These are phyloP conservation scores for Cryptococcus sp. DNA, from an alignment of 1,284 basidiomycete genomes.

Conservation along the genomic window DNA sequence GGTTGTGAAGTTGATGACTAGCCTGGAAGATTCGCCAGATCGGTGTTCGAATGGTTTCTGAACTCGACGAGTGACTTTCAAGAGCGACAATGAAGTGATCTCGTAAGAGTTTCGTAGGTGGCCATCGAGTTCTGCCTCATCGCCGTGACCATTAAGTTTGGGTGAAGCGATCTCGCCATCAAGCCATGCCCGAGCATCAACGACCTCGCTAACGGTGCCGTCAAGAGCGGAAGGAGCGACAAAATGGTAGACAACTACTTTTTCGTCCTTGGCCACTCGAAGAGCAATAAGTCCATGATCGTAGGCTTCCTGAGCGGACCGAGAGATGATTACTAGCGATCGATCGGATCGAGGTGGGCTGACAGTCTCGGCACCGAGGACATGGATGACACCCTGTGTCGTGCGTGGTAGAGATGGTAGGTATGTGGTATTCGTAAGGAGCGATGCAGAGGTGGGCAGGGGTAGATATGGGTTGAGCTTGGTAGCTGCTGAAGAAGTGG, in stretches of 20 bases:
- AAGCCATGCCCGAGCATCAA: conserved; percentile 60
- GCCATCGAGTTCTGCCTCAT: conserved; percentile 14
- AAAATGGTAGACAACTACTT: conserved; percentile 70
- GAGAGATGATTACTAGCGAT: conserved; percentile 59
- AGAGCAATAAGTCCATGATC: conserved; percentile 69
- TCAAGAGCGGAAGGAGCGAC: conserved; percentile 54
- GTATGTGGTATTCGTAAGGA: conserved; percentile 39
- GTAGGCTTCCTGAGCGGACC: conserved; percentile 62
- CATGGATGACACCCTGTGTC: conserved; percentile 23
- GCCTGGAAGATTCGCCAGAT: conserved; percentile 56
- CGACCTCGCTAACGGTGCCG: conserved; percentile 53
- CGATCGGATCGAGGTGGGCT: conserved; percentile 24
- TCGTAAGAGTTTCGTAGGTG: conserved; percentile 59
- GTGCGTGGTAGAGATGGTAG: conserved; percentile 35
- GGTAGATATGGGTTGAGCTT: conserved; percentile 46
- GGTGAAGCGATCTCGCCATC: conserved; percentile 10
- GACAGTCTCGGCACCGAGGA: conserved; percentile 35
- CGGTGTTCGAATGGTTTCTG: conserved; percentile 52
- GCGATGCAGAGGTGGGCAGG: conserved; percentile 25
- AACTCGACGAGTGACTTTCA: conserved; percentile 60
- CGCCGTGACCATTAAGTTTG: conserved; percentile 16
- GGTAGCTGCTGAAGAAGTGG: conserved; percentile 14
- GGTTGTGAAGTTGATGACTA: conserved; percentile 68
- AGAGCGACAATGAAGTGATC: conserved; percentile 59
- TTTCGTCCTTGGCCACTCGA: conserved; percentile 59